Evolutionary conservation across 2,329 filamentous ascomycete species (phyloP).

Genomic region (Trichophyton mentagrophytes): DNA sequence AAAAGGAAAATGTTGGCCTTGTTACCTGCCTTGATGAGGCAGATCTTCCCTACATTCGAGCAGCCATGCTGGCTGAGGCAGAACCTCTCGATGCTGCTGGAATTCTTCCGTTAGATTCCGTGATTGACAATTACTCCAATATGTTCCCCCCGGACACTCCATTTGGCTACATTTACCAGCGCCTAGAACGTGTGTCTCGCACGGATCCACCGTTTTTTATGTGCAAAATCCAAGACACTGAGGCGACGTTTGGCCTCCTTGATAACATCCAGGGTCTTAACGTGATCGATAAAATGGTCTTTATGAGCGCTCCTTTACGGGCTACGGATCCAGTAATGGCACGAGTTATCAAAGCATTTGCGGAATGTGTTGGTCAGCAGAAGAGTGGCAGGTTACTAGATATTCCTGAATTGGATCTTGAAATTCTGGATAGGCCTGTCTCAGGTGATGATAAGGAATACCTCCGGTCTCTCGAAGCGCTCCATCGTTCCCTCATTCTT

Average conservation of each 20-base stretch:
- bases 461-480: slow-evolving; percentile 55
- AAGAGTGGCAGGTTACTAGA: slow-evolving; percentile 56
- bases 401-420: slow-evolving; percentile 56
- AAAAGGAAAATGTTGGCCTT: slow-evolving; percentile 45
- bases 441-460: slow-evolving; percentile 39
- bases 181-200: slow-evolving; percentile 56
- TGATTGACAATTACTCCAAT: slow-evolving; percentile 62
- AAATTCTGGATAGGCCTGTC: slow-evolving; percentile 51
- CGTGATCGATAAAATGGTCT: slow-evolving; percentile 60
- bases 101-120: slow-evolving; percentile 56
- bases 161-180: slow-evolving; percentile 68
- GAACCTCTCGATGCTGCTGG: slow-evolving; percentile 58
- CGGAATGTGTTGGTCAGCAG: slow-evolving; percentile 56
- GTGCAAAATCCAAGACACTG: slow-evolving; percentile 48
- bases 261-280: slow-evolving; percentile 55
- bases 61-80: slow-evolving; percentile 52
- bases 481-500: slow-evolving; percentile 71
- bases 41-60: slow-evolving; percentile 52
- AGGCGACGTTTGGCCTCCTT: slow-evolving; percentile 60
- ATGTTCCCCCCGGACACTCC: slow-evolving; percentile 74
- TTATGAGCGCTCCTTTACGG: slow-evolving; percentile 58
- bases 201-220: slow-evolving; percentile 58
- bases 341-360: slow-evolving; percentile 49
- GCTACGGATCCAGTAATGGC: slow-evolving; percentile 35
- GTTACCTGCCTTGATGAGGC: slow-evolving; percentile 65